A percentile compares a stretch with the other conserved stretches of the same genome.
Conservation (phyloP, 495 filamentous ascomycete species). For the Pseudevernia furfuracea region DNA sequence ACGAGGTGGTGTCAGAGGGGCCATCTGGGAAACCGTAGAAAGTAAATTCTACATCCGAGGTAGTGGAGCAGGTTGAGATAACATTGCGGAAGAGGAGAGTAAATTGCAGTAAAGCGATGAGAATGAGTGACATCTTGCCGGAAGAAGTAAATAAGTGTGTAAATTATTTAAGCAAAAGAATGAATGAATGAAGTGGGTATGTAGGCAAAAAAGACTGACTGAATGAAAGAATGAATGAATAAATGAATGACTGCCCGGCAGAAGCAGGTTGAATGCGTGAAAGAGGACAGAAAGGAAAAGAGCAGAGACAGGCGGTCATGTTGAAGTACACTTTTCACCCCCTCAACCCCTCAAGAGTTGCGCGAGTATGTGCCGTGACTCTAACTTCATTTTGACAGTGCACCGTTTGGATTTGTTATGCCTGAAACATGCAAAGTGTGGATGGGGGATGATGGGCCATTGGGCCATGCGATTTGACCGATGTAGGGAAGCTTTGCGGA, state of each 20-base stretch:
- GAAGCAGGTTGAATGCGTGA: neutral
- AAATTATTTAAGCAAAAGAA: neutral
- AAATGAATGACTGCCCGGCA: slow-evolving; percentile 14
- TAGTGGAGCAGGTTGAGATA: slow-evolving; percentile 4
- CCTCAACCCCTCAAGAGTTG: neutral
- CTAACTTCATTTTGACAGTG: neutral
- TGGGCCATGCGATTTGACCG: neutral
- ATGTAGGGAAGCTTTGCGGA: neutral
- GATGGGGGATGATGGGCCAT: too few relatives aligned
- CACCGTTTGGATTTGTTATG: neutral
- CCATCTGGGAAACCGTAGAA: slow-evolving; percentile 40
- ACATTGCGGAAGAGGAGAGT: slow-evolving; percentile 9
- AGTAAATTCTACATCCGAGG: slow-evolving; percentile 18
- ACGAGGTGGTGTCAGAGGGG: slow-evolving; percentile 31
- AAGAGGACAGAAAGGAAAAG: neutral
- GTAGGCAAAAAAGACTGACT: slow-evolving; percentile 7
- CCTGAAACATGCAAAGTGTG: neutral
- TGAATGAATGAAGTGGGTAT: slow-evolving; percentile 3
- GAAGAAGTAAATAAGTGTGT: slow-evolving; percentile 9
- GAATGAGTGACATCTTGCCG: slow-evolving; percentile 20
- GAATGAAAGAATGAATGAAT: slow-evolving; percentile 3
- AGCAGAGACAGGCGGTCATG: neutral
- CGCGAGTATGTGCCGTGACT: neutral
- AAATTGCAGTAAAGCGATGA: slow-evolving; percentile 8
- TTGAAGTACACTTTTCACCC: neutral